Base-by-base conservation (phyloP, 73 alveolate species). In the Paramecium caudatum region DNA sequence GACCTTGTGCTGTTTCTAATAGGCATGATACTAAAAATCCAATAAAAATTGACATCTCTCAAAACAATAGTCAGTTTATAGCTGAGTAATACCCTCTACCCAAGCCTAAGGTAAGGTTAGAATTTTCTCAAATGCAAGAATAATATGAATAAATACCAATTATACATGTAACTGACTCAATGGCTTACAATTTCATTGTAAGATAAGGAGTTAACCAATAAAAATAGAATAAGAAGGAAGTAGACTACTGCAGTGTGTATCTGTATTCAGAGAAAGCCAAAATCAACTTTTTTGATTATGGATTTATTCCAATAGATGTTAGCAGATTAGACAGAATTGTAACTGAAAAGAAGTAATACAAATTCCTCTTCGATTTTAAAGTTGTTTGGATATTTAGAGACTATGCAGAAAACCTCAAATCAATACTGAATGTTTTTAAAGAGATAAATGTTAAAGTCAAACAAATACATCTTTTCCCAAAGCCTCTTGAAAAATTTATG, bases 151-250 rank as follows among this genome's bases (percentile, higher is more conserved):
- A 36, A 34, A 74, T 74, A 21, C 88, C 49, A 37, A 43, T 74
- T 9, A 37, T 74, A 12, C 47, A 74, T 23, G 88, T 74, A 27
- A 41, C 69, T 37, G 88, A 74, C 17, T 19, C 69, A 27, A 19
- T 74, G 39, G 88, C 88, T 41, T 74, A 74, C 55, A 74, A 74
- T 21, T 74, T 41, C 32, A 27, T 74, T 27, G 65, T 74, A 17
- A 74, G 47, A 74, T 74, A 10, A 45, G 88, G 88, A 0, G 62
- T 74, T 34, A 33, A 65, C 17, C 17, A 65, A 27, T 25, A 37
- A 19, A 74, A 41, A 30, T 74, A 74, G 32, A 47, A 15, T 5
- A 21, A 74, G 17, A 74, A 36, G 43, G 43, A 36, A 13, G 17
- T 21, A 17, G 88, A 74, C 55, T 37, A 41, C 43, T 15, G 43